Evolutionary conservation across 352 stramenopile species (phyloP), one percentile per base, ranked within the genome.

Genomic region (Globisporangium canariense): DNA sequence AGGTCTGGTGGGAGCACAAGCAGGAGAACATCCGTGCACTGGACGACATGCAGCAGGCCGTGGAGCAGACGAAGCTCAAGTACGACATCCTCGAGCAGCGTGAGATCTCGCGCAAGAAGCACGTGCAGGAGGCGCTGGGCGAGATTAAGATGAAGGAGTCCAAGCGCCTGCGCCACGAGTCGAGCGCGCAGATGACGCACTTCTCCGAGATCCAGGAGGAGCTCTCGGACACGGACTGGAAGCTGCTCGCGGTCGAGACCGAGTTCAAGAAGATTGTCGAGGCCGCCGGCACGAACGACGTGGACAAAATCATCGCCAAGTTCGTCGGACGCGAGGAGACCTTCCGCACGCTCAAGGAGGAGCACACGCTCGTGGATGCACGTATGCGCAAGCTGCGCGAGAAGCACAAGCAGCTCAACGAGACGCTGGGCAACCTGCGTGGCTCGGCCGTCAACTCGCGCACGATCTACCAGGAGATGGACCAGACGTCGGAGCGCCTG

Each of bases 381-480:
- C 75, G 81, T 2, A 91, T 93, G 82, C 77, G 79, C 4, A 91
- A 91, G 64, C 72, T 93, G 0, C 74, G 81, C 11, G 85, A 91
- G 50, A 81, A 79, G 34, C 81, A 91, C 76, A 93, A 93, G 62
- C 76, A 91, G 41, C 70, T 93, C 5, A 84, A 90, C 58, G 82
- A 91, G 54, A 75, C 78, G 13, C 65, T 93, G 11, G 68, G 73
- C 32, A 76, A 81, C 0, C 66, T 92, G 60, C 82, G 85, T 28
- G 77, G 80, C 32, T 80, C 82, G 10, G 84, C 85, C 22, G 80
- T 89, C 63, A 93, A 91, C 60, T 86, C 85, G n/a, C 85, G 83
- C 43, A 91, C 81, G 16, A 88, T 91, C 50, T 93, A 93, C 68
- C 85, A 93, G 53, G 85, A 91, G 57, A 91, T 93, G 85, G 85